Evolutionary conservation across 345 rosid genomes (phyloP).

Genomic region (Alliaria petiolata): DNA sequence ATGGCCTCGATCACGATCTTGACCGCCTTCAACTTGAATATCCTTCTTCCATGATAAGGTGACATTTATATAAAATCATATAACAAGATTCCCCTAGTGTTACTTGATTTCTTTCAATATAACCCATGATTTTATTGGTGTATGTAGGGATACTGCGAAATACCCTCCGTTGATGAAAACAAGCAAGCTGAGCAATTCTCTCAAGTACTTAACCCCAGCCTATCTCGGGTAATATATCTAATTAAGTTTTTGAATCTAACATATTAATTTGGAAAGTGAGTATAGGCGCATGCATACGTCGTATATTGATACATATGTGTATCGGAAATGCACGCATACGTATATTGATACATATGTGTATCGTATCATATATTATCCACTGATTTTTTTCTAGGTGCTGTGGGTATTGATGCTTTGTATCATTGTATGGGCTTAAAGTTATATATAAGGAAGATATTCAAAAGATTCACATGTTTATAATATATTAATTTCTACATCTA

Average conservation of each 20-base stretch:
- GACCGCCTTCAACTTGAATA: slow-evolving; percentile 74
- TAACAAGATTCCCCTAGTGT: slow-evolving; percentile 7
- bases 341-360: background rate
- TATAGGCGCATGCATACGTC: background rate
- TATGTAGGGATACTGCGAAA: slow-evolving; percentile 68
- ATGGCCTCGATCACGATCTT: slow-evolving; percentile 78
- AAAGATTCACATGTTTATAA: slow-evolving; percentile 3
- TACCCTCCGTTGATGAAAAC: slow-evolving; percentile 94
- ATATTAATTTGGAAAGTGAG: background rate
- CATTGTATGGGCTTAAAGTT: slow-evolving; percentile 25
- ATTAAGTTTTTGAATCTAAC: background rate
- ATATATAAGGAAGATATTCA: background rate
- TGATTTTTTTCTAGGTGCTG: background rate
- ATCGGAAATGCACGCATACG: background rate
- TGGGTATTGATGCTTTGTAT: slow-evolving; percentile 25
- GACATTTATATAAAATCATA: background rate
- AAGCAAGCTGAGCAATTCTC: slow-evolving; percentile 93
- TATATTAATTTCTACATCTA: background rate
- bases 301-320: background rate
- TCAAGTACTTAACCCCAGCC: slow-evolving; percentile 78
- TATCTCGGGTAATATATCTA: slow-evolving; percentile 65
- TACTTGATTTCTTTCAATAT: background rate
- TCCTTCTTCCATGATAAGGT: slow-evolving; percentile 80
- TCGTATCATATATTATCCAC: background rate
- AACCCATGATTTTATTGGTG: background rate